Percentiles rank a stretch among this genome's conserved stretches.
Evolutionary conservation across 495 filamentous ascomycete genomes (phyloP).

Genomic region (Daldinia bambusicola): DNA sequence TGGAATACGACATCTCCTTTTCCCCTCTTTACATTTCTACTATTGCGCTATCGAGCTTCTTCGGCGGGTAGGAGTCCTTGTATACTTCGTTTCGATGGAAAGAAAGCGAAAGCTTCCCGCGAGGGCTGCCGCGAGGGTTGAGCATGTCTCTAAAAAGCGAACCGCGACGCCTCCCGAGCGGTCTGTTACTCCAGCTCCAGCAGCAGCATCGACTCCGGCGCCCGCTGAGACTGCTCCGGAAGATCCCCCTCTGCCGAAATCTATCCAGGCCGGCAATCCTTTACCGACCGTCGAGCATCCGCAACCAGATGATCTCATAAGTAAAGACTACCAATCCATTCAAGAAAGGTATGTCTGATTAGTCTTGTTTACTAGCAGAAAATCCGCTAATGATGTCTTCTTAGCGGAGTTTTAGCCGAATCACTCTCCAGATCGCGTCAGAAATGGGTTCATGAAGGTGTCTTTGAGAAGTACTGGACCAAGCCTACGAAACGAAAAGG

Average conservation of each 20-base stretch:
- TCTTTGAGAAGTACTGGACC: slow-evolving; percentile 93
- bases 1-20: background rate
- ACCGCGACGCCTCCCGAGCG: slow-evolving; percentile 54
- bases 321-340: slow-evolving; percentile 81
- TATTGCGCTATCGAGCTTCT: background rate
- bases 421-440: slow-evolving; percentile 86
- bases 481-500: slow-evolving; percentile 88
- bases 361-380: background rate
- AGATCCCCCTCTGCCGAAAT: slow-evolving; percentile 70
- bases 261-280: slow-evolving; percentile 65
- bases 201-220: slow-evolving; percentile 45
- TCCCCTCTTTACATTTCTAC: background rate
- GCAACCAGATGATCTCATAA: slow-evolving; percentile 71
- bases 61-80: background rate
- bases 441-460: slow-evolving; percentile 87
- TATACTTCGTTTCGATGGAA: slow-evolving; percentile 53
- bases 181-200: slow-evolving; percentile 47
- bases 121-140: slow-evolving; percentile 62
- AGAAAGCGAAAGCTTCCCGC: slow-evolving; percentile 67
- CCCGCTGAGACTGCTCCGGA: slow-evolving; percentile 47
- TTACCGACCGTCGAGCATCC: slow-evolving; percentile 77
- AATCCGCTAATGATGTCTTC: slow-evolving; percentile 17
- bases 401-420: slow-evolving; percentile 82
- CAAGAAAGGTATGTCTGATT: slow-evolving; percentile 73
- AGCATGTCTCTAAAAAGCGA: slow-evolving; percentile 62